Base-by-base conservation (phyloP, 2,329 filamentous ascomycete species). In the Fusarium incarnatum region DNA sequence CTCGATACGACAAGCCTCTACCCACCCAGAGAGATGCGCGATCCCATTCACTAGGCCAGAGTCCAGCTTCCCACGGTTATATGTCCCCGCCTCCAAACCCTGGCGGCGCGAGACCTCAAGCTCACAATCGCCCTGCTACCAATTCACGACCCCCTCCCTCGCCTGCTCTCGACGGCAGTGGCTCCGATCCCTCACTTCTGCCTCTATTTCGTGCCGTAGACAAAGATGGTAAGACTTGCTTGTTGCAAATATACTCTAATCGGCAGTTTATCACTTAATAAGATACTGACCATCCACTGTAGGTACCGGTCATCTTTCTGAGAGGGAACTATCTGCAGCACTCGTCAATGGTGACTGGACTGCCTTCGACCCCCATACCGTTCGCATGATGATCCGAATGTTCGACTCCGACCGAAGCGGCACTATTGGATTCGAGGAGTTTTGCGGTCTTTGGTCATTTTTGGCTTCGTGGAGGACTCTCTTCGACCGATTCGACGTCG, bases 311-410 rank as follows among this genome's bases (percentile, higher is more conserved):
- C 89, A 94, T 70, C 87, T 99, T 48, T 94, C 92, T 4, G 94
- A 97, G 81, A 86, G 86, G 54, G 95, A 98, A 80, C 90, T 99
- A 44, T 91, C 93, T 12, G 91, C 92, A 2, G 96, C 96, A 22
- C 89, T 99, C 8, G 94, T 98, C 64, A 99, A 99, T 78, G 95
- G 94, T 58, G 96, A 99, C 85, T 98, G 93, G 89, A 93, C 93
- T 3, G 89, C 94, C 7, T 99, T 99, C 79, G 94, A 99, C 81
- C 87, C 90, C 7, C 92, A 97, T 75, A 99, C 96, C 2, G 94
- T 98, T 71, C 92, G 92, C 77, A 97, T 98, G 93, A 98, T 99
- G 94, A 98, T 99, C 73, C 92, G 94, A 78, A 98, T 99, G 96
- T 99, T 99, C 82, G 95, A 98, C 82, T 93, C 92, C 62, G 93